phyloP scores from a whole-genome alignment of 2,329 filamentous ascomycete species.

The Corniculantispora saksenae region DNA sequence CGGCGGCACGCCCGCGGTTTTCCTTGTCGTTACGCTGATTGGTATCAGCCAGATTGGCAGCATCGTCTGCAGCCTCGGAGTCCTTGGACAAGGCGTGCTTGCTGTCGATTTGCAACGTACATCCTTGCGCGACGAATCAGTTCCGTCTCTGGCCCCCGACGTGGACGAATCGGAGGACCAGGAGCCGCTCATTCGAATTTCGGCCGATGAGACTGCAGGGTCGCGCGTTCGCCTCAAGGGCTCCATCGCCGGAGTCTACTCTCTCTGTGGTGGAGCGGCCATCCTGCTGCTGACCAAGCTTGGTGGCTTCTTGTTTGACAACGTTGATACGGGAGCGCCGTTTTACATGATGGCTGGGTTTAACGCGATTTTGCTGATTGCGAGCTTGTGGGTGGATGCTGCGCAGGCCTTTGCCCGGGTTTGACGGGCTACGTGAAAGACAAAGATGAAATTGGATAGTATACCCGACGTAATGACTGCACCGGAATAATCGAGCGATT shows the following conservation, averaged over 20 bases:
- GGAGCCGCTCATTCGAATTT: slow-evolving; percentile 41
- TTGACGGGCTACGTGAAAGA: not conserved
- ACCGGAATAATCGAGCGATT: not conserved
- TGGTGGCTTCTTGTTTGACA: slow-evolving; percentile 84
- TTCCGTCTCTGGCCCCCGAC: slow-evolving; percentile 33
- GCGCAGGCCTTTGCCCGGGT: slow-evolving; percentile 38
- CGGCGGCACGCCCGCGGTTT: slow-evolving; percentile 68
- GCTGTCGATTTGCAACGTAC: slow-evolving; percentile 43
- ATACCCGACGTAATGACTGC: too few relatives aligned
- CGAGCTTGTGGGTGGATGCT: slow-evolving; percentile 53
- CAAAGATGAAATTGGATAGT: not conserved
- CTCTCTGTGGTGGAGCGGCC: slow-evolving; percentile 82
- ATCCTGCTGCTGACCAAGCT: slow-evolving; percentile 91
- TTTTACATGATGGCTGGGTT: slow-evolving; percentile 95
- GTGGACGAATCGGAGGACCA: slow-evolving; percentile 41
- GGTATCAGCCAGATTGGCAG: slow-evolving; percentile 94
- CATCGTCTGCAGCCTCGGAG: slow-evolving; percentile 92
- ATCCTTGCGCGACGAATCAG: slow-evolving; percentile 23
- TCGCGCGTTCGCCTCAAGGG: slow-evolving; percentile 74
- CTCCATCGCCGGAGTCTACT: slow-evolving; percentile 92
- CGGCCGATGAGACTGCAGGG: slow-evolving; percentile 34
- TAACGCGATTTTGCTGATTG: slow-evolving; percentile 70
- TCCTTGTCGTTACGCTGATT: slow-evolving; percentile 75
- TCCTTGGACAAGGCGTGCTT: slow-evolving; percentile 79
- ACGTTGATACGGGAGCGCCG: slow-evolving; percentile 70